phyloP scores from a whole-genome alignment of 768 basidiomycete genomes.

The Heimioporus sp. region DNA sequence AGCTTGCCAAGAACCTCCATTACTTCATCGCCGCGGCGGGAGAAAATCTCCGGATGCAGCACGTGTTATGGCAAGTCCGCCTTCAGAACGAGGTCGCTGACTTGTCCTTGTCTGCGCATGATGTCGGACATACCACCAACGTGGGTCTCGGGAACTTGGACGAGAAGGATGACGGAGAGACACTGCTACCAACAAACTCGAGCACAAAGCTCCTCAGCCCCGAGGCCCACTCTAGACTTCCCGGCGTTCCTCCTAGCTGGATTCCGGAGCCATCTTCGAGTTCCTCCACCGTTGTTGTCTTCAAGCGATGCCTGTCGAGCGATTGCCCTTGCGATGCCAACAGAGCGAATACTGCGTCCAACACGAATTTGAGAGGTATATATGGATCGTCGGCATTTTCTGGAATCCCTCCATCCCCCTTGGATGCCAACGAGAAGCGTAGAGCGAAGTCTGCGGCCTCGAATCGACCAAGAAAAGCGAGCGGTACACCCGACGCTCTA shows the following conservation, averaged over 20 bases:
- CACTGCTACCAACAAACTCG: neutral
- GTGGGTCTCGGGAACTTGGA: neutral
- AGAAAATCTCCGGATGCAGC: constrained; percentile 13
- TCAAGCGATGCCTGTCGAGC: constrained; percentile 8
- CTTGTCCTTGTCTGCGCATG: neutral
- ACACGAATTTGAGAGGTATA: neutral
- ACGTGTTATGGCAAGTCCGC: constrained; percentile 11
- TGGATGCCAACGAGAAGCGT: neutral
- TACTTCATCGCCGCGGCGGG: constrained; percentile 7
- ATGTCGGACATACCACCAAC: neutral
- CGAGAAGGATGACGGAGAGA: neutral
- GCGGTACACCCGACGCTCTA: neutral
- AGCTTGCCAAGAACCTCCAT: constrained; percentile 6
- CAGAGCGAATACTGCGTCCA: neutral
- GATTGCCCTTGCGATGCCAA: constrained; percentile 15
- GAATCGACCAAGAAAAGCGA: neutral
- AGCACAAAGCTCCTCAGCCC: neutral
- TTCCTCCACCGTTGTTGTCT: constrained; percentile 6
- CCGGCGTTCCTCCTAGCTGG: neutral
- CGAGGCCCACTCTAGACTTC: neutral
- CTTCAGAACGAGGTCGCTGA: constrained; percentile 6
- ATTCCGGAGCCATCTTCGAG: neutral
- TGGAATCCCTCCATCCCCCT: neutral
- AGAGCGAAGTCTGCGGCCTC: neutral
- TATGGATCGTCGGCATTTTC: neutral